Conservation (phyloP, 2,329 filamentous ascomycete genomes). For the Massarina eburnea region DNA sequence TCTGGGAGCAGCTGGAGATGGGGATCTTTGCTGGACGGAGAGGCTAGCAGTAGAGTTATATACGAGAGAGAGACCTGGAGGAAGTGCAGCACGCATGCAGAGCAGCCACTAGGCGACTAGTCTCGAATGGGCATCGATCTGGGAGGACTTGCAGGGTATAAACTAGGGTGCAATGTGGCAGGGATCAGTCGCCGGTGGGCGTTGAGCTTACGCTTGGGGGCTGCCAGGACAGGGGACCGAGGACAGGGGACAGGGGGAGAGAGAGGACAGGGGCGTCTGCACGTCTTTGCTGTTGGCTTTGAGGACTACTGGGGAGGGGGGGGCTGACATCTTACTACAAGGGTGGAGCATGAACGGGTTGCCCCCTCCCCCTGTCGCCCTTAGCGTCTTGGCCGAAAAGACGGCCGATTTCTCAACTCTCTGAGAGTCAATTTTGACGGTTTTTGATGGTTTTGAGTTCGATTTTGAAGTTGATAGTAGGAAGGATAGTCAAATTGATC, state of each 20-base stretch:
- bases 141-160: neutral
- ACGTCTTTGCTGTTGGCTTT: conserved; percentile 27
- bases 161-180: conserved; percentile 12
- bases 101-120: neutral
- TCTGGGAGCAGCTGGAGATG: conserved; percentile 13
- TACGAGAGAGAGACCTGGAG: conserved; percentile 25
- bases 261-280: conserved; percentile 15
- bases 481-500: no score
- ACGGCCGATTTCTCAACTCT: no score
- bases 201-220: conserved; percentile 34
- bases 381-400: no score
- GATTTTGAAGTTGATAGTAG: no score
- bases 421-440: no score
- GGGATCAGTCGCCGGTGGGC: conserved; percentile 28
- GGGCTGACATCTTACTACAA: conserved; percentile 40
- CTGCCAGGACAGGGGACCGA: conserved; percentile 24
- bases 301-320: conserved; percentile 19
- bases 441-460: no score
- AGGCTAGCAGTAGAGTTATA: conserved; percentile 28
- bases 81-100: neutral
- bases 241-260: neutral
- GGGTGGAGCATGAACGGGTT: no score
- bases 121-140: neutral
- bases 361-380: no score
- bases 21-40: conserved; percentile 16